Base-by-base conservation (phyloP, 176 grass and related monocot genomes). In the Aegilops bicornis region DNA sequence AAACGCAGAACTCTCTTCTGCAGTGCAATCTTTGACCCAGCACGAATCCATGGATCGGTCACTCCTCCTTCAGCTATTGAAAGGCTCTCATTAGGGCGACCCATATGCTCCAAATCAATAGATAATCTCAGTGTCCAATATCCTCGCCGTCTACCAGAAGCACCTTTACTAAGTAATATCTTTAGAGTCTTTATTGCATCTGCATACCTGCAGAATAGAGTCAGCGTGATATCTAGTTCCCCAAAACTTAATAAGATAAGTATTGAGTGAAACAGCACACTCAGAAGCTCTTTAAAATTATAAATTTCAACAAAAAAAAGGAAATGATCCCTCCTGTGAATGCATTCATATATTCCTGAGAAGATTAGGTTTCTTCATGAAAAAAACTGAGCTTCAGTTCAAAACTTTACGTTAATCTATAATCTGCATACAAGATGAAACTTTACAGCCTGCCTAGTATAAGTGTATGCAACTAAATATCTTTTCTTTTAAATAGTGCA, bases 71-170 rank as follows among this genome's bases (percentile, higher is more conserved):
- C 97, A 85, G 93, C 93, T 79, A 91, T 87, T 64, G 82, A 90
- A 58, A 99, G 90, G 73, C 97, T 96, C 64, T 96, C 97, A 81
- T 94, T 94, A 65, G 90, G 65, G 77, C 79, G 50, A 66, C 58
- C 77, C 77, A 87, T 86, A 87, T 99, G 94, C 77, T 96, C 97
- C 88, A 96, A 90, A 88, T 99, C 92, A 87, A 99, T 66, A 89
- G 92, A 99, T 86, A 99, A 80, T 80, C 94, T 94, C 65, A 94
- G 36, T 60, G 83, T 87, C 94, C 94, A 96, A 89, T 99, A 91
- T 77, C 97, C 94, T 81, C 94, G 91, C 27, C 79, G 85, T 82
- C 82, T 91, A 72, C 88, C 88, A 61, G 76, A 87, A 89, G 73
- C 35, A 64, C 91, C 78, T 84, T 80, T 94, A 69, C 72, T 82